Evolutionary conservation across 2,329 filamentous ascomycete genomes (phyloP), one percentile per base, ranked within the genome.

Genomic region (Ascochyta viciae-villosae): DNA sequence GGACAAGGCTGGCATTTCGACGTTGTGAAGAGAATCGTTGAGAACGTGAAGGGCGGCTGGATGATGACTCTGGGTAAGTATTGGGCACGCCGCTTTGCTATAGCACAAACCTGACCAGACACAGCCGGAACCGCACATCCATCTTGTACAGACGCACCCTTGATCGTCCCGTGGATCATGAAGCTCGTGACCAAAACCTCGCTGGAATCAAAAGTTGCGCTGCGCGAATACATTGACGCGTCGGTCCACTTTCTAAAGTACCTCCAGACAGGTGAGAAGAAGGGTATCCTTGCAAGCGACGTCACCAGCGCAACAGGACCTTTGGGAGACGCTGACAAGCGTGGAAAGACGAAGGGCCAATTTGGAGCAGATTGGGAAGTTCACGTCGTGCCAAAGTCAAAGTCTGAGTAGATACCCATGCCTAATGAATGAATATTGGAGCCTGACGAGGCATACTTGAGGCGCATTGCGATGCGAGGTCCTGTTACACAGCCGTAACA

Each of bases 81-180:
- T 2, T 6, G 8, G 24, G 1, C 7, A 3, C 60, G 1, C 6
- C 24, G 24, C 19, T 13, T 6, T 23, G 2, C 6, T 1, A 12
- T 10, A 23, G 23, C 6, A 1, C 26, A 31, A 22, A 43, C 19
- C 57, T 65, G 37, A 66, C 26, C 9, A 5, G 1, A 12, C 40
- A n/a, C 41, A 67, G 62, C 57, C 40, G 73, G 73, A 26, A 67
- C 68, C 76, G 71, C 85, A 0, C 87, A 90, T 64, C 86, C 87
- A 0, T 85, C 82, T 9, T 84, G 88, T 19, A 89, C 87, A 0
- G 87, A 89, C 65, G 87, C 87, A 15, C 86, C 87, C 0, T 76
- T 89, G 3, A 80, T 90, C 7, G 82, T 88, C 57, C 87, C 87
- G 0, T 74, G 82, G 46, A 74, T 89, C 26, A 77, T 89, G 40